Evolutionary conservation across 441 rosid genomes (phyloP).

Genomic region (Adansonia rubrostipa): DNA sequence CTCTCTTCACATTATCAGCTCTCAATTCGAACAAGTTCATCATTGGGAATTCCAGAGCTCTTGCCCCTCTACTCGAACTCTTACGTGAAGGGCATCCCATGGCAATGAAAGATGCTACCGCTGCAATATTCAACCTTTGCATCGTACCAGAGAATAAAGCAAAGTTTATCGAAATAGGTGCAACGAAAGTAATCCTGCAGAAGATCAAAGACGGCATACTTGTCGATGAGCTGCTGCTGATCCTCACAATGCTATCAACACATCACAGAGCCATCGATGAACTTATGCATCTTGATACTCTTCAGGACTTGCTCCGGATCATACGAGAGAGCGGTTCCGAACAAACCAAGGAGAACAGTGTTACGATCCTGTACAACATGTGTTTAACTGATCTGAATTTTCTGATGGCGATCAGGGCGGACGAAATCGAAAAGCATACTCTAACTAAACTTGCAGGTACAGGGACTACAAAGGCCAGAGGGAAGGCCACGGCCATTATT

Average conservation of each 20-base stretch:
- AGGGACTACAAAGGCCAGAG: background rate
- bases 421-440: background rate
- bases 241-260: conserved; percentile 14
- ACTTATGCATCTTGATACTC: conserved; percentile 39
- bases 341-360: conserved; percentile 42
- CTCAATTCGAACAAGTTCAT: conserved; percentile 35
- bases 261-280: conserved; percentile 36
- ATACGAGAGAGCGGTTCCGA: conserved; percentile 40
- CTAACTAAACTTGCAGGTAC: background rate
- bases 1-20: conserved; percentile 46
- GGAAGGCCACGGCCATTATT: background rate
- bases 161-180: conserved; percentile 41
- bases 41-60: conserved; percentile 43
- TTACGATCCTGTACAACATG: conserved; percentile 25
- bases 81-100: conserved; percentile 41
- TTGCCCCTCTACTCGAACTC: conserved; percentile 47
- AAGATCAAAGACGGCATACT: conserved; percentile 38
- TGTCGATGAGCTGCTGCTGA: conserved; percentile 46
- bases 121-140: conserved; percentile 49
- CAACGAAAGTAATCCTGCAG: conserved; percentile 33
- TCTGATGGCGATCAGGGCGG: background rate
- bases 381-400: background rate
- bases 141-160: conserved; percentile 33
- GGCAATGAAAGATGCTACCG: conserved; percentile 48
- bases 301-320: conserved; percentile 41